Evolutionary conservation across 495 filamentous ascomycete genomes (phyloP), one percentile per base, ranked within the genome.

Genomic region (Daldinia bambusicola): DNA sequence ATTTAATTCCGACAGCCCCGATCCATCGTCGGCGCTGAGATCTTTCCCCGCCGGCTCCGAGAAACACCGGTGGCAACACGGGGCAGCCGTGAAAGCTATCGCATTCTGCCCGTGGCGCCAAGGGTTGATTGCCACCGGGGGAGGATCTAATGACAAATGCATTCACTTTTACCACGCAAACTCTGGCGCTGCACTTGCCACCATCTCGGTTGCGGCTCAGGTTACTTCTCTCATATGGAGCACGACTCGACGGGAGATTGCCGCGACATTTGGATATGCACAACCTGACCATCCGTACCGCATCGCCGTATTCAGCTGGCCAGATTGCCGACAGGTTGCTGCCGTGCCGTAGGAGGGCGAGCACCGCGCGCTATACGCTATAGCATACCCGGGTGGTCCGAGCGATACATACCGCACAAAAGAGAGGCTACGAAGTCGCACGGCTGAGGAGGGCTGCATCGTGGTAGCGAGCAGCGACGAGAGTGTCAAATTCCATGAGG

Each of bases 51-150:
- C 66, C 6, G 89, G 89, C 40, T 81, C 84, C 30, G 89, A 92
- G 72, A 91, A 89, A 68, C 88, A 96, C 75, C 85, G 85, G 37
- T 93, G 95, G 85, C 40, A 81, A 7, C 93, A 98, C 79, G 87
- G 89, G 13, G 95, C 95, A 1, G 95, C 95, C 8, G 92, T 98
- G 72, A 99, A 99, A 79, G 95, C 95, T 22, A 94, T 98, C 67
- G 95, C 95, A 9, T 98, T 98, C 80, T 97, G 95, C 48, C 95
- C 95, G 5, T 98, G 95, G 95, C 92, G 94, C 62, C 87, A 90
- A 34, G 91, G 91, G 16, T 83, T 99, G 1, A 81, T 99, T 53
- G 95, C 95, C 31, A 97, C 94, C 7, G 95, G 95, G 1, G 95
- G 95, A 31, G 95, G 95, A 18, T 91, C 91, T 55, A 97, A 97